Evolutionary conservation across 805 yeast genomes (phyloP), one percentile per base, ranked within the genome.

Genomic region (Kregervanrija delftensis): DNA sequence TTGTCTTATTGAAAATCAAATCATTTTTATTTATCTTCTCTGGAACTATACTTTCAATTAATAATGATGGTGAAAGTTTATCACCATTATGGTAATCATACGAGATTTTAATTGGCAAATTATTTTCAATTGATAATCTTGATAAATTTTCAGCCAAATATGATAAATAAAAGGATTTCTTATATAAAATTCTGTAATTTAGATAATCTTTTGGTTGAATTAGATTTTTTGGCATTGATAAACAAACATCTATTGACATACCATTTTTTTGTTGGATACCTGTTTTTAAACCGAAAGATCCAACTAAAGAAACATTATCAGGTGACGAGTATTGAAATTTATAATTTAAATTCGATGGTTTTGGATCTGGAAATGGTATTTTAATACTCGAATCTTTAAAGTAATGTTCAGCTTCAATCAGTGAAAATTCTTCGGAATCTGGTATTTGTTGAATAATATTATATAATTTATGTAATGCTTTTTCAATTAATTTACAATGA

Each of bases 341-440:
- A 64, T 86, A 87, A 55, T 86, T 83, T 39, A 83, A 72, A 14
- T 62, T 49, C 8, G 74, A 64, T 32, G 96, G 96, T 59, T 82
- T 84, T 13, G 96, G 96, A 59, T 90, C 96, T 11, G 93, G 86
- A 64, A 84, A 91, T 32, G 98, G 97, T 9, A 84, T 74, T 37
- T 71, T 72, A 51, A 77, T 73, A 32, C 50, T 55, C 4, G 58
- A 51, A 28, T 71, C 64, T 44, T 70, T 61, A 56, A 84, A 76
- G 47, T 68, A 68, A 8, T 66, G 47, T 50, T 79, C 83, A 0
- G 83, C 86, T 45, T 87, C 83, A 2, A 69, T 67, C 33, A 89
- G 64, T 0, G 79, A 55, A 45, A 74, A 66, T 46, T 68, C 71
- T 17, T 69, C 69, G 42, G 78, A 64, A 8, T 74, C 75, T 5